These are phyloP conservation scores for Alternaria sp. DNA, from an alignment of 2,329 filamentous ascomycete species.

Conservation along the genomic window DNA sequence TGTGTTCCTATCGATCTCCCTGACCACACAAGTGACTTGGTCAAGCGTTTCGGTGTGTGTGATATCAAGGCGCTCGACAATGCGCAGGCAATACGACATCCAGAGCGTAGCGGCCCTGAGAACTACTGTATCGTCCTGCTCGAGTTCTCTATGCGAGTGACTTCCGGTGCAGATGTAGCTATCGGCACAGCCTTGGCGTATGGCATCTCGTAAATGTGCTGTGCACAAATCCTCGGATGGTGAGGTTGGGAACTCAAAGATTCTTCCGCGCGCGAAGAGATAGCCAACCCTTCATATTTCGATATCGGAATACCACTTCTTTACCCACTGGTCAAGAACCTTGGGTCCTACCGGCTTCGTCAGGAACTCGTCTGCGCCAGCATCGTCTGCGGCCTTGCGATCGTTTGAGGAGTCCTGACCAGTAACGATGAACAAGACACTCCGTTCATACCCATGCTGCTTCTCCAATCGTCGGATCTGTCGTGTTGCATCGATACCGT, in stretches of 20 bases:
- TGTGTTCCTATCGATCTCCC: not conserved
- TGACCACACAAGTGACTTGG: not conserved
- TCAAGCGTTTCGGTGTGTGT: not conserved
- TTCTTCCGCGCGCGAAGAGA: not conserved
- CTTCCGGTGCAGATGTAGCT: not conserved
- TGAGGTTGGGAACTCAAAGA: not conserved
- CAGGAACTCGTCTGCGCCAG: conserved; percentile 39
- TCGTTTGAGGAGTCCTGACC: conserved; percentile 41
- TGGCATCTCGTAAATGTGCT: not conserved
- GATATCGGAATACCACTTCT: conserved; percentile 27
- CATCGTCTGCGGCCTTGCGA: conserved; percentile 28
- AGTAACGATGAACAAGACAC: conserved; percentile 44
- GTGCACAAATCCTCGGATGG: not conserved
- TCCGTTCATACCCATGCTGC: conserved; percentile 23
- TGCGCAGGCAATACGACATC: not conserved
- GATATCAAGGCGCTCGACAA: not conserved
- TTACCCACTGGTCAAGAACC: conserved; percentile 30
- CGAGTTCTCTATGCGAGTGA: not conserved
- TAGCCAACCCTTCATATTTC: conserved; percentile 2
- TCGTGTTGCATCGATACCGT: conserved; percentile 45
- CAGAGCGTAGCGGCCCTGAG: no score
- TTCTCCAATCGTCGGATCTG: conserved; percentile 44
- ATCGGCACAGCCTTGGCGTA: not conserved
- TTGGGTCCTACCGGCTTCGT: conserved; percentile 44
- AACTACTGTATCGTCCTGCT: not conserved